These are phyloP conservation scores for Fusarium marasasianum DNA, from an alignment of 2,329 filamentous ascomycete genomes.

Conservation along the genomic window DNA sequence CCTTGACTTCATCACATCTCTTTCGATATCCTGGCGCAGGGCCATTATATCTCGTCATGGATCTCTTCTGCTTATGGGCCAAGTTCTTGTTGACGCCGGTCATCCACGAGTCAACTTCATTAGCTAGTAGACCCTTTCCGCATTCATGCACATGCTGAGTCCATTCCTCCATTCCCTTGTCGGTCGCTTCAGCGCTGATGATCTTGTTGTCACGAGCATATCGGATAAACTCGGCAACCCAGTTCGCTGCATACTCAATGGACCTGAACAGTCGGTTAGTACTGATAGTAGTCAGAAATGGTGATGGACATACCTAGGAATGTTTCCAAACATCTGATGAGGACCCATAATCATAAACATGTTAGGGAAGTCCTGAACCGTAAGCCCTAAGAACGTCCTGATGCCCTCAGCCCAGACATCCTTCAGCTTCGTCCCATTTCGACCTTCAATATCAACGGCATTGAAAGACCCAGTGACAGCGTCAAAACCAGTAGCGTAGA, in stretches of 20 bases:
- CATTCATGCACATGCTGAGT: slow-evolving; percentile 59
- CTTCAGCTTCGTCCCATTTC: slow-evolving; percentile 49
- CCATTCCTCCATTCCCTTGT: slow-evolving; percentile 53
- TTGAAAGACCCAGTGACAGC: slow-evolving; percentile 45
- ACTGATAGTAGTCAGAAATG: accelerated
- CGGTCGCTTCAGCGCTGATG: slow-evolving; percentile 52
- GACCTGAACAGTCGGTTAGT: slow-evolving; percentile 1
- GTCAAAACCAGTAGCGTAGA: slow-evolving; percentile 37
- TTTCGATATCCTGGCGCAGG: slow-evolving; percentile 55
- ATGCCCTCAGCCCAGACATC: slow-evolving; percentile 51
- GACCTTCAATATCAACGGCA: slow-evolving; percentile 55
- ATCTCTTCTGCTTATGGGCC: slow-evolving; percentile 55
- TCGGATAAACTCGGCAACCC: slow-evolving; percentile 49
- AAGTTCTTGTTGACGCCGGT: slow-evolving; percentile 64
- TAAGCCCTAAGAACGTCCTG: slow-evolving; percentile 54
- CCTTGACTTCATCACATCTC: slow-evolving; percentile 48
- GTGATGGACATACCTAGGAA: slow-evolving; percentile 43
- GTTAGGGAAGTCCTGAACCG: slow-evolving; percentile 56
- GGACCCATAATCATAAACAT: slow-evolving; percentile 59
- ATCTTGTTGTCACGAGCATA: slow-evolving; percentile 46
- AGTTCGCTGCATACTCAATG: slow-evolving; percentile 54
- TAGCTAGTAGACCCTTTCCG: slow-evolving; percentile 53
- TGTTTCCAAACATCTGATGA: slow-evolving; percentile 56
- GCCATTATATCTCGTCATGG: slow-evolving; percentile 58
- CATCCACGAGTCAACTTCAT: slow-evolving; percentile 60